Conservation (phyloP, 2,329 filamentous ascomycete genomes). For the Fusarium sp. region DNA sequence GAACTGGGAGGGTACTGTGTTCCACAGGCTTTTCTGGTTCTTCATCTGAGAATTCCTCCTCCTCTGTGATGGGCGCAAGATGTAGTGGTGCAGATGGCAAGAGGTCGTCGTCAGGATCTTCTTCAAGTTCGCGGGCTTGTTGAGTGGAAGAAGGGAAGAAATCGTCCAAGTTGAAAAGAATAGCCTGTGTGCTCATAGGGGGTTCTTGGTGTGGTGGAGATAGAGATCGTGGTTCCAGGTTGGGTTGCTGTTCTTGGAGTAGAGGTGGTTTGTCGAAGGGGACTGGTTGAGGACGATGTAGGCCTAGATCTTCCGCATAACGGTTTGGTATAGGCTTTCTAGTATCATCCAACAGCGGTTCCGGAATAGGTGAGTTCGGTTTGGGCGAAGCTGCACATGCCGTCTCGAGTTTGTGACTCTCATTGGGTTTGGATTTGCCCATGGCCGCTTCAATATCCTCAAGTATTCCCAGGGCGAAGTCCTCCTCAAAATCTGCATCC, state of each 20-base stretch:
- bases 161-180: conserved; percentile 66
- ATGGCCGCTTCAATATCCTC: conserved; percentile 41
- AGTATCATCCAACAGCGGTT: background rate
- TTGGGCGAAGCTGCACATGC: background rate
- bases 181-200: conserved; percentile 64
- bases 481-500: conserved; percentile 47
- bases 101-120: conserved; percentile 45
- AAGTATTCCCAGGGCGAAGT: conserved; percentile 46
- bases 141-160: conserved; percentile 70
- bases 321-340: conserved; percentile 10
- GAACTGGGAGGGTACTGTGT: conserved; percentile 36
- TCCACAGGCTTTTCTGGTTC: conserved; percentile 27
- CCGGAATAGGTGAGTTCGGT: background rate
- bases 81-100: conserved; percentile 10
- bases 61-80: conserved; percentile 29
- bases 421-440: conserved; percentile 3
- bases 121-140: conserved; percentile 66
- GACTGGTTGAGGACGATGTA: conserved; percentile 22
- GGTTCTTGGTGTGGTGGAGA: conserved; percentile 44
- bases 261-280: conserved; percentile 8
- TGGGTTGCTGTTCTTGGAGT: conserved; percentile 1
- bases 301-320: conserved; percentile 42
- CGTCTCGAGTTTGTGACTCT: background rate
- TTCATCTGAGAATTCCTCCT: conserved; percentile 23
- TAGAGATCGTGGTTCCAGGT: conserved; percentile 29